Evolutionary conservation across 176 grass and related monocot genomes (phyloP).

Genomic region (Aegilops longissima): DNA sequence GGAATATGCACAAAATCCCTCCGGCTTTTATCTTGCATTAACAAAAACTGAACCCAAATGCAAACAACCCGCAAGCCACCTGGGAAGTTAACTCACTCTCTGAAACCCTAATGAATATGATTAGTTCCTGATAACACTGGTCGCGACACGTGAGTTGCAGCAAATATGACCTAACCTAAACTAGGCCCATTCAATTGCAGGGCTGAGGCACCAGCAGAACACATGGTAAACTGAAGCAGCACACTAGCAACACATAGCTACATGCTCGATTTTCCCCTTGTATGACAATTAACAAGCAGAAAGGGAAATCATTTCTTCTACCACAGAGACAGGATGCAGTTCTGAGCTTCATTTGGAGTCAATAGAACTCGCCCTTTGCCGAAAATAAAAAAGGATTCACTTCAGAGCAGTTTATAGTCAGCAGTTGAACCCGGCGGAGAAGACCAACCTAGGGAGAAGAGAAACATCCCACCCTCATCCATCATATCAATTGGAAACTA

Average conservation of each 20-base stretch:
- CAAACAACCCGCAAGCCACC: background rate
- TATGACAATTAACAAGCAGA: background rate
- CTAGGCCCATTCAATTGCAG: background rate
- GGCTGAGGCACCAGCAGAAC: background rate
- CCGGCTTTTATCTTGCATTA: background rate
- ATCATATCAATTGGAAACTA: background rate
- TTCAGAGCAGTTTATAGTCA: background rate
- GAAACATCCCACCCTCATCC: background rate
- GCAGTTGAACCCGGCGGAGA: background rate
- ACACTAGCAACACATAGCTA: background rate
- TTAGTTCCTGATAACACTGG: no score
- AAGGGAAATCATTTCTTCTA: background rate
- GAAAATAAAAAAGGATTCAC: no score
- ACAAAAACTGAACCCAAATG: background rate
- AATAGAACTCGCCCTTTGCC: no score
- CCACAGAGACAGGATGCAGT: fast-evolving
- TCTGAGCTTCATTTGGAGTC: no score
- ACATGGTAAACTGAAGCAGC: background rate
- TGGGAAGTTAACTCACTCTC: background rate
- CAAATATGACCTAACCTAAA: background rate
- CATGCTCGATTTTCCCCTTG: no score
- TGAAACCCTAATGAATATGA: background rate
- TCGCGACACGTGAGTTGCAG: background rate
- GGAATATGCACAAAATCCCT: background rate
- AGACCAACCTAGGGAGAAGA: background rate